phyloP scores from a whole-genome alignment of 345 rosid species.

The Gossypium raimondii region DNA sequence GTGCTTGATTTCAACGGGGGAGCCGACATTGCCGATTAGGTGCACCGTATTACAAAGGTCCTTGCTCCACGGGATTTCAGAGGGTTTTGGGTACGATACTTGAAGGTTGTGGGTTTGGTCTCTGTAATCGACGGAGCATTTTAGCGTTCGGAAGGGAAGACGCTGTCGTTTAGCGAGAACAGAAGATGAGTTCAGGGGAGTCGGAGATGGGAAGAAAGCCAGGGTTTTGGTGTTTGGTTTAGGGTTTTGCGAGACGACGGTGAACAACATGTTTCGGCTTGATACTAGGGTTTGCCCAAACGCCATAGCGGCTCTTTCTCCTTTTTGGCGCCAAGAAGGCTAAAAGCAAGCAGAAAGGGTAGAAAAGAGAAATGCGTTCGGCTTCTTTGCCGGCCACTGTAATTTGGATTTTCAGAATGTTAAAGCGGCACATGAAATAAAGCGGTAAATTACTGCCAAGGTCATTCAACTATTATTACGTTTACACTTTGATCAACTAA shows the following conservation, averaged over 20 bases:
- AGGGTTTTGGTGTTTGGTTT: slow-evolving; percentile 9
- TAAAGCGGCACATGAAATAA: no score
- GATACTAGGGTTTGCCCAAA: slow-evolving; percentile 21
- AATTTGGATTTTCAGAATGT: not conserved
- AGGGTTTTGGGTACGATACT: slow-evolving; percentile 28
- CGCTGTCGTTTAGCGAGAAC: not conserved
- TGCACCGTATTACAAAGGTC: slow-evolving; percentile 51
- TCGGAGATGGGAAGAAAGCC: not conserved
- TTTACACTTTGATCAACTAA: no score
- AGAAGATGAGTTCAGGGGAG: not conserved
- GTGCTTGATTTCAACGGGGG: slow-evolving; percentile 47
- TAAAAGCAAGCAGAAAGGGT: not conserved
- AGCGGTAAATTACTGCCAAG: no score
- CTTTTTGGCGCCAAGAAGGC: not conserved
- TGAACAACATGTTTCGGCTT: slow-evolving; percentile 9
- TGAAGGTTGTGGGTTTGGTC: slow-evolving; percentile 26
- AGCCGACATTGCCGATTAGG: slow-evolving; percentile 51
- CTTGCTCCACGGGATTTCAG: slow-evolving; percentile 54
- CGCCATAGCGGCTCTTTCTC: slow-evolving; percentile 25
- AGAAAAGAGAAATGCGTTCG: not conserved
- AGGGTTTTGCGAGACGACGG: slow-evolving; percentile 12
- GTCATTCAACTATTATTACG: no score
- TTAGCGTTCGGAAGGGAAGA: slow-evolving; percentile 16
- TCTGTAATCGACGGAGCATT: slow-evolving; percentile 33
- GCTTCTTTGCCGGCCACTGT: not conserved